Percentiles rank a stretch among this genome's conserved stretches.
These are phyloP conservation scores for Tuber melanosporum DNA, from an alignment of 495 filamentous ascomycete species.

Conservation along the genomic window DNA sequence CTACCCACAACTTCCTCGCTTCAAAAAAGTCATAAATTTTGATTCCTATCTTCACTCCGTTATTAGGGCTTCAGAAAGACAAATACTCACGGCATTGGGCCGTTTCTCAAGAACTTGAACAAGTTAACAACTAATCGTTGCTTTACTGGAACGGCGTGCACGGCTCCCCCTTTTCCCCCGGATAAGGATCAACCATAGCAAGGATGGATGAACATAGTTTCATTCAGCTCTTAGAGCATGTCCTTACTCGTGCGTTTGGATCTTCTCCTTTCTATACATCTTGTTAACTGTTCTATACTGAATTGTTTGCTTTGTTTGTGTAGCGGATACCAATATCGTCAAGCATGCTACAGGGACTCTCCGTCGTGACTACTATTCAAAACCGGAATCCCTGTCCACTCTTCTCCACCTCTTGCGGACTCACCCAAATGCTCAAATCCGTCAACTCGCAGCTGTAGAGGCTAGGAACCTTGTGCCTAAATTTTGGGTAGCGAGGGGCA, in stretches of 20 bases:
- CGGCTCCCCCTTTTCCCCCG: background rate
- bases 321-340: constrained; percentile 71
- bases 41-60: background rate
- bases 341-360: constrained; percentile 85
- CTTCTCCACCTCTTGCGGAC: constrained; percentile 78
- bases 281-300: constrained; percentile 5
- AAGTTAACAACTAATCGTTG: background rate
- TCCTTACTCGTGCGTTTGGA: constrained; percentile 61
- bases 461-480: constrained; percentile 70
- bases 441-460: constrained; percentile 87
- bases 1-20: background rate
- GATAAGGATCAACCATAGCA: background rate
- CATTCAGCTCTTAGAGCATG: constrained; percentile 65
- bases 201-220: constrained; percentile 70
- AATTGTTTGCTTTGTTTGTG: constrained; percentile 7
- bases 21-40: background rate
- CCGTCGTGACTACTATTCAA: constrained; percentile 82
- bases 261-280: constrained; percentile 4
- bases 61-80: background rate
- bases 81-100: background rate
- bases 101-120: background rate
- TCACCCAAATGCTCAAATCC: constrained; percentile 62
- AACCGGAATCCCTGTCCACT: constrained; percentile 71
- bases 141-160: background rate
- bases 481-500: constrained; percentile 60